Conservation (phyloP, 768 basidiomycete genomes). For the Termitomyces sp. region DNA sequence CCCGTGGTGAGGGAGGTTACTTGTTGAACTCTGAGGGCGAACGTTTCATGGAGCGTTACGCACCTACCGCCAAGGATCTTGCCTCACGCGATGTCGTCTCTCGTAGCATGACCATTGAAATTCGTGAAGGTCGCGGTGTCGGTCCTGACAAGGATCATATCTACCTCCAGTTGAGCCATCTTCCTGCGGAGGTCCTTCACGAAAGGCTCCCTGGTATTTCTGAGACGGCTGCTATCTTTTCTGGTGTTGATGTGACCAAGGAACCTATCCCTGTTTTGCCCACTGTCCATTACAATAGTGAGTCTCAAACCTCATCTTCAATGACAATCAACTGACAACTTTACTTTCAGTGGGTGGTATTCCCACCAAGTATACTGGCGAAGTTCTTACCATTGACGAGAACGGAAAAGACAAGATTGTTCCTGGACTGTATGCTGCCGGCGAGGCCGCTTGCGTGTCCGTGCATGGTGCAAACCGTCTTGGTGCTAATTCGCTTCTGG, state of each 20-base stretch:
- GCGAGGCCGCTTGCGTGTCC: slow-evolving; percentile 97
- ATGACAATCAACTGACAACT: background rate
- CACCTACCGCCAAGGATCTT: slow-evolving; percentile 98
- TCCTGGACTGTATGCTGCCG: slow-evolving; percentile 96
- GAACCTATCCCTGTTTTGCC: slow-evolving; percentile 98
- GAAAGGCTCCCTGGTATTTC: slow-evolving; percentile 99
- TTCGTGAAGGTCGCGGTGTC: slow-evolving; percentile 98
- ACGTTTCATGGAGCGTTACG: slow-evolving; percentile 99
- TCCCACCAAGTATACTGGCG: slow-evolving; percentile 97
- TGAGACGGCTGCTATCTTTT: slow-evolving; percentile 98
- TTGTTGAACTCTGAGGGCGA: slow-evolving; percentile 97
- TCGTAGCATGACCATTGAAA: slow-evolving; percentile 97
- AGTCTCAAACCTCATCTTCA: slow-evolving; percentile 23
- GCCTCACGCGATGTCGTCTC: slow-evolving; percentile 99
- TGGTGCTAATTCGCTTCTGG: slow-evolving; percentile 97
- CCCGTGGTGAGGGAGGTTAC: slow-evolving; percentile 99
- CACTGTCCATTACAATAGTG: slow-evolving; percentile 98
- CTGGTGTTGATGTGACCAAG: slow-evolving; percentile 99
- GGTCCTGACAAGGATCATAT: slow-evolving; percentile 98
- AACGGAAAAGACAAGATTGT: slow-evolving; percentile 91
- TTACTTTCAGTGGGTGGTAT: slow-evolving; percentile 87
- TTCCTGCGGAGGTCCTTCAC: slow-evolving; percentile 92
- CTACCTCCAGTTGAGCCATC: slow-evolving; percentile 93
- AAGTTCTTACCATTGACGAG: slow-evolving; percentile 84
- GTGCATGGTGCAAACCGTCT: slow-evolving; percentile 99